Evolutionary conservation across 2,329 filamentous ascomycete genomes (phyloP), one percentile per base, ranked within the genome.

Genomic region (Claviceps digitariae): DNA sequence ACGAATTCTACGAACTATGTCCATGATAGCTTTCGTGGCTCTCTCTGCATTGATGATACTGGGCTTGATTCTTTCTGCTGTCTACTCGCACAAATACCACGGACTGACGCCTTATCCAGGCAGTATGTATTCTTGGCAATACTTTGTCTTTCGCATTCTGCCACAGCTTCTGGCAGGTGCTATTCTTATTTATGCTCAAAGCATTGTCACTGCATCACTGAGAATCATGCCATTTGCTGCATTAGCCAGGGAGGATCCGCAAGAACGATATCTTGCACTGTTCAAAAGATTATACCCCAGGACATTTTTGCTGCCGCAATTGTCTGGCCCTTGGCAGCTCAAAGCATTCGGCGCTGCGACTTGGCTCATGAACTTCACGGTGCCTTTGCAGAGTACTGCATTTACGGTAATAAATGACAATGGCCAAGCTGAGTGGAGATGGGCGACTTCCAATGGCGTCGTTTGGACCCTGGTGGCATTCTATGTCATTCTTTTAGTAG

Each of bases 121-220:
- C 47, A 74, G 70, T 31, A 84, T 89, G 54, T 85, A 86, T 56
- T 84, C 84, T 50, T 76, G 76, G 9, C 77, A 83, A 58, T 95
- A 94, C 68, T 95, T 96, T 65, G 68, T 94, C 48, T 93, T 95
- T 66, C 80, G 89, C 56, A 87, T 95, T 58, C 71, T 96, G 1
- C 90, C 91, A 2, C 88, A 90, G 54, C 71, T 95, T 0, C 64
- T 94, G 15, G 87, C 83, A 0, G 81, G 82, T 21, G 59, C 84
- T 13, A 70, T 95, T 38, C 74, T 93, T 47, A 66, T 96, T 7
- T 95, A 87, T 74, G 77, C 87, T 1, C 84, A 95, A 61, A 79
- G 83, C 58, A 73, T 95, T 41, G 78, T 89, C 59, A 75, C 78
- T 1, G 81, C 90, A 3, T 77, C 90, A n/a, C 81, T 86, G 57